phyloP scores from a whole-genome alignment of 164 flowering plant species.

The Cinnamomum micranthum region DNA sequence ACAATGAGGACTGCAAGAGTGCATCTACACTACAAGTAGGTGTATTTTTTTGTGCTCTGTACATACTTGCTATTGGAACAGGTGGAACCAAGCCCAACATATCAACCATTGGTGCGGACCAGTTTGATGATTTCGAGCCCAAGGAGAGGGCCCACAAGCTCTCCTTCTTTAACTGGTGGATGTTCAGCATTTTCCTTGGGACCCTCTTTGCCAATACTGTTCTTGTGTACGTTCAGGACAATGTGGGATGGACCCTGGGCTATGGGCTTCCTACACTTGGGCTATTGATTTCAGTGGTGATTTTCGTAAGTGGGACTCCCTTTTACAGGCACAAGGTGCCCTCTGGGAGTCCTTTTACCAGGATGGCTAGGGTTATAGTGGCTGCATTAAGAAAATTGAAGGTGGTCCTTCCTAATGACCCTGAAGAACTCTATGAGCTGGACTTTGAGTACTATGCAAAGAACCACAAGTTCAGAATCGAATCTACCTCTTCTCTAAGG shows the following conservation, averaged over 20 bases:
- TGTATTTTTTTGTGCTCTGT: conserved; percentile 19
- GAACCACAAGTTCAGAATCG: conserved; percentile 18
- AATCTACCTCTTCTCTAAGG: conserved; percentile 23
- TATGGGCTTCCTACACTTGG: conserved; percentile 34
- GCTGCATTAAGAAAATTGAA: conserved; percentile 23
- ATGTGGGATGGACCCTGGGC: conserved; percentile 29
- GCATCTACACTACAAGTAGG: conserved; percentile 22
- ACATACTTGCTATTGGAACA: conserved; percentile 24
- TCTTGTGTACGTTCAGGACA: conserved; percentile 31
- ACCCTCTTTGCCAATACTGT: conserved; percentile 29
- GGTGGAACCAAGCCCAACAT: conserved; percentile 34
- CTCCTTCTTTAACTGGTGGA: conserved; percentile 39
- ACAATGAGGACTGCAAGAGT: neutral
- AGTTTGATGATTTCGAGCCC: conserved; percentile 27
- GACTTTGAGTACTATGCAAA: conserved; percentile 19
- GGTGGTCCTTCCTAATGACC: conserved; percentile 19
- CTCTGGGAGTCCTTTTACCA: conserved; percentile 29
- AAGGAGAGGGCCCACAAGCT: conserved; percentile 22
- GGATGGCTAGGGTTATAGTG: conserved; percentile 26
- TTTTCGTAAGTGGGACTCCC: conserved; percentile 26
- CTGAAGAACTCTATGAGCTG: conserved; percentile 30
- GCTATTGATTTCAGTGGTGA: conserved; percentile 14
- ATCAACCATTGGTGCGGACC: conserved; percentile 28
- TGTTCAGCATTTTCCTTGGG: conserved; percentile 31
- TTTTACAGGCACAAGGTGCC: conserved; percentile 30